Base-by-base conservation (phyloP, 1,139 yeast genomes). In the Wickerhamiella pararugosa region DNA sequence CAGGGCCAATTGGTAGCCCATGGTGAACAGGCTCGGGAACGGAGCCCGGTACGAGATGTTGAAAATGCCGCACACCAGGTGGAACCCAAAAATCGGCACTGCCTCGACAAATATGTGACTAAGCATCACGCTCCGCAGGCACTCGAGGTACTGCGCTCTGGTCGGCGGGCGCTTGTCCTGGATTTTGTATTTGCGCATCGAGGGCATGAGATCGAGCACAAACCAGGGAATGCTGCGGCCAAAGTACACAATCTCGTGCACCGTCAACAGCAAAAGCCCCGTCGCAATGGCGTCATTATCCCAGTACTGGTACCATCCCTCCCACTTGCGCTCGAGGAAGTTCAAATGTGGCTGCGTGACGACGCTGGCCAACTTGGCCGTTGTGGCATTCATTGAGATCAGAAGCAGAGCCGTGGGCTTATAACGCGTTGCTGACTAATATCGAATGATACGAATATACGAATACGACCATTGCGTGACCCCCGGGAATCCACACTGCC, bases 31-130 rank as follows among this genome's bases (percentile, higher is more conserved):
- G 8, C 70, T 54, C 34, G 96, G 96, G 69, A 87, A 86, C 15
- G 96, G 95, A 6, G 86, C 94, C 38, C 72, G 70, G 53, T 76
- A 73, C 9, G 76, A 64, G 51, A 87, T 80, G 47, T 90, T 90
- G 53, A 84, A 70, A 52, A 67, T 66, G 47, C 77, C 72, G 64
- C 94, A 82, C 54, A 86, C 65, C 44, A 94, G 93, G 61, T 90
- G 96, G 73, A 87, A 87, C 41, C 84, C 78, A 92, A 95, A 87
- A 53, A 87, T 87, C 44, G 96, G 97, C 47, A 90, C 70, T 7
- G 94, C 94, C 64, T 87, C 97, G 43, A 87, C 94, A 48, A 87
- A 62, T 57, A 84, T 76, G 63, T 87, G 97, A 28, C 92, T 80
- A 40, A 78, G 70, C 44, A 87, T 64, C 29, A 87, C 96, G 21